Evolutionary conservation across 2,329 filamentous ascomycete species (phyloP), one percentile per base, ranked within the genome.

Genomic region (Cladosporium sp.): DNA sequence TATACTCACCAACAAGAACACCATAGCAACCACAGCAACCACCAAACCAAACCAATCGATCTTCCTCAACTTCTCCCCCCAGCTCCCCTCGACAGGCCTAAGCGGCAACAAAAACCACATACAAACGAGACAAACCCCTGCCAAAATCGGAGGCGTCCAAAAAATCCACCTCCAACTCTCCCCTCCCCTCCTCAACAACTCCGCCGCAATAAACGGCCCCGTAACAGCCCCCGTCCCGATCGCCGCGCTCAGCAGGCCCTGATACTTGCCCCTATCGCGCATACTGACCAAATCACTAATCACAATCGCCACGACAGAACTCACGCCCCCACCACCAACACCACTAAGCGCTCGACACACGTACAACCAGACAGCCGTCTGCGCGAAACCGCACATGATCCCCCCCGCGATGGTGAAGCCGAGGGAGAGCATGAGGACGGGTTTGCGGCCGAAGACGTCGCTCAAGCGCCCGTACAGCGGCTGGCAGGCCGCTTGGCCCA

Each of bases 291-390:
- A 12, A 36, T 48, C 45, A 55, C 80, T 85, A 57, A 90, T 67
- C 43, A 90, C 68, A 43, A 90, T 87, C 39, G 77, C 80, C 13
- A 84, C 81, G 41, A 88, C 80, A 0, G 83, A 82, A 17, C 80
- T 83, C 80, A 89, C 85, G 7, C 86, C 86, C 2, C 83, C 85
- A 12, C 85, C 85, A 9, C 86, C 86, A 44, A 88, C 78, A 13
- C 45, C 45, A 7, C 45, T 41, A 7, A 48, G 37, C 7, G 45
- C 45, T 3, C 45, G 45, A 17, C 45, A 48, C 6, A 48, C 18
- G 29, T 48, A 48, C 45, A 48, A n/a, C 45, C 45, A 48, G 3
- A 36, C 41, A 4, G 45, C 37, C 27, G 45, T 48, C 18, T 48
- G 45, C 3, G 45, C 37, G n/a, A 41, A 48, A 34, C 45, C 45